phyloP scores from a whole-genome alignment of 164 flowering plant species.

The Platanus orientalis region DNA sequence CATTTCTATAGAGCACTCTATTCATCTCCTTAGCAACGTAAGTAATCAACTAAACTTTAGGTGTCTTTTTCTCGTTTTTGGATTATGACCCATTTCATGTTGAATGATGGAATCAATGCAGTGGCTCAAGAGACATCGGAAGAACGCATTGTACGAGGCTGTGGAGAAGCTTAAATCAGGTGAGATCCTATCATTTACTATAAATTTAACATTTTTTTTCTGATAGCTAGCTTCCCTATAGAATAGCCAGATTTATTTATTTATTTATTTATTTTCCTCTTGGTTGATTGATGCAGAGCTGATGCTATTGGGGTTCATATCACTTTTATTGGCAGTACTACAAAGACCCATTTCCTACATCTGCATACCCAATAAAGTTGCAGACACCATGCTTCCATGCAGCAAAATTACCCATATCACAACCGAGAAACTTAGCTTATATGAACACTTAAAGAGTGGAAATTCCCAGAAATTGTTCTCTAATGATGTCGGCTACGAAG shows the following conservation, averaged over 20 bases:
- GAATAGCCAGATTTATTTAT: no score
- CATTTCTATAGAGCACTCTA: conserved; percentile 32
- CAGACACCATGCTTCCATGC: conserved; percentile 52
- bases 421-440: conserved; percentile 5
- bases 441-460: background rate
- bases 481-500: background rate
- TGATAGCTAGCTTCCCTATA: no score
- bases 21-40: conserved; percentile 22
- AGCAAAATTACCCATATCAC: conserved; percentile 10
- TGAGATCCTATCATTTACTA: conserved; percentile 11
- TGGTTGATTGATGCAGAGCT: conserved; percentile 30
- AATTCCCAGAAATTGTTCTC: background rate
- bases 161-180: conserved; percentile 47
- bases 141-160: conserved; percentile 30
- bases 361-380: conserved; percentile 34
- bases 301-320: conserved; percentile 57
- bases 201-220: no score
- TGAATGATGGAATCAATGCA: conserved; percentile 12
- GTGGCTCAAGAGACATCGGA: conserved; percentile 37
- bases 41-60: no score
- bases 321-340: conserved; percentile 37
- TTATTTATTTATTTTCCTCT: no score
- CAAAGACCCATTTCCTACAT: conserved; percentile 37
- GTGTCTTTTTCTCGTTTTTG: no score
- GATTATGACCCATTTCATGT: no score